Base-by-base conservation (phyloP, 805 yeast genomes). In the Clavispora phyllophila region DNA sequence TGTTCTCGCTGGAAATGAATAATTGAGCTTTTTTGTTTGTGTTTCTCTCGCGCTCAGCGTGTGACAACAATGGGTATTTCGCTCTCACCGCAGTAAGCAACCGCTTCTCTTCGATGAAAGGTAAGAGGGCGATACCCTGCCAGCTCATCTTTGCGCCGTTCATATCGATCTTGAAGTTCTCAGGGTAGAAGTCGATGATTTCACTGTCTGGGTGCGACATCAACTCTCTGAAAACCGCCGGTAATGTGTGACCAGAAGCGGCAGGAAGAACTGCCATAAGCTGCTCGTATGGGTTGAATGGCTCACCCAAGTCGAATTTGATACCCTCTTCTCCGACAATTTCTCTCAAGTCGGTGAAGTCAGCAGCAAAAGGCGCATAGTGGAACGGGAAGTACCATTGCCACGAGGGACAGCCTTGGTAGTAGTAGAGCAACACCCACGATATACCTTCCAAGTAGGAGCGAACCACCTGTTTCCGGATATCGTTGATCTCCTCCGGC, bases 401-500 rank as follows among this genome's bases (percentile, higher is more conserved):
- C 99, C 99, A 93, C 0, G 98, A 91, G 0, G 96, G 96, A 66
- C 98, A 91, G 2, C 97, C 98, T 63, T 93, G 98, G 62, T 87
- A 91, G 65, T 93, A 93, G 62, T 93, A 93, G 41, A 87, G 65
- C 49, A 93, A 70, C 1, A 84, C 96, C 99, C 99, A 93, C n/a
- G 96, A 81, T 4, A 93, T 85, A 48, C 99, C 99, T 62, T 91
- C 96, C 42, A 93, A 75, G 57, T 93, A 93, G 38, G 81, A 76
- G 42, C 70, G 68, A 0, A 82, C 88, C 56, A 93, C 81, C 36
- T 74, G 70, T 48, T 73, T 75, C 35, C 82, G 74, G 17, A 78
- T 68, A 15, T 68, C 64, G 2, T 73, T 70, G 36, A 84, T 74
- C 39, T 73, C 78, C 37, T 79, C 82, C 3, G 74, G 75, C 18